These are phyloP conservation scores for Phascolomyces articulosus DNA, from an alignment of 371 early-diverging fungal species.

Conservation along the genomic window DNA sequence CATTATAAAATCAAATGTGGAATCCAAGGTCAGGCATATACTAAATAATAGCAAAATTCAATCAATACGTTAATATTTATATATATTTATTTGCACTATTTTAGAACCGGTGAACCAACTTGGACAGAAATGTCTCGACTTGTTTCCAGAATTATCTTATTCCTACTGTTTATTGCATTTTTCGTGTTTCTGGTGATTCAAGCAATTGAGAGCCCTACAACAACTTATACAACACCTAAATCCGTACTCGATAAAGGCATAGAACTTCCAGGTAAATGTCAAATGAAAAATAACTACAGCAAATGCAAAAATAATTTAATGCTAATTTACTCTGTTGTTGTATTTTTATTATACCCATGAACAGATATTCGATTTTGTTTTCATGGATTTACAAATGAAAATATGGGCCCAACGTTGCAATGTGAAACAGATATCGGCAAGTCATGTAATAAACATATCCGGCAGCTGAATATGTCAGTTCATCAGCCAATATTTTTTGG, in stretches of 20 bases:
- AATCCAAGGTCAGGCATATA: too few species aligned
- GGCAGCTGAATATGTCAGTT: neutral
- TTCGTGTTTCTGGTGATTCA: conserved; percentile 30
- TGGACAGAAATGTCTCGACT: conserved; percentile 37
- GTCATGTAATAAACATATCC: conserved; percentile 12
- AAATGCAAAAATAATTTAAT: too few species aligned
- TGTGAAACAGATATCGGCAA: conserved; percentile 22
- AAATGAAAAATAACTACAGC: too few species aligned
- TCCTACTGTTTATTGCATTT: conserved; percentile 26
- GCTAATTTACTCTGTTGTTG: too few species aligned
- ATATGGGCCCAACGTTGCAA: conserved; percentile 11
- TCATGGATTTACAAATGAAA: conserved; percentile 15
- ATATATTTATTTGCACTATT: neutral
- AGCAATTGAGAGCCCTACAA: conserved; percentile 29
- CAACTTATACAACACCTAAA: conserved; percentile 11
- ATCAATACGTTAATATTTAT: conserved; percentile 5
- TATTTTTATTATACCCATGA: too few species aligned
- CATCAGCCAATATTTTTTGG: too few species aligned
- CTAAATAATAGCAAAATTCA: too few species aligned
- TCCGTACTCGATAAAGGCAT: too few species aligned
- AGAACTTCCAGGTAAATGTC: conserved; percentile 9
- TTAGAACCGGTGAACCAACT: conserved; percentile 34
- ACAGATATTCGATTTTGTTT: conserved; percentile 33
- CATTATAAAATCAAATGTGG: too few species aligned
- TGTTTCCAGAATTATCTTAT: conserved; percentile 19